Base-by-base conservation (phyloP, 768 basidiomycete species). In the Candolleomyces efflorescens region DNA sequence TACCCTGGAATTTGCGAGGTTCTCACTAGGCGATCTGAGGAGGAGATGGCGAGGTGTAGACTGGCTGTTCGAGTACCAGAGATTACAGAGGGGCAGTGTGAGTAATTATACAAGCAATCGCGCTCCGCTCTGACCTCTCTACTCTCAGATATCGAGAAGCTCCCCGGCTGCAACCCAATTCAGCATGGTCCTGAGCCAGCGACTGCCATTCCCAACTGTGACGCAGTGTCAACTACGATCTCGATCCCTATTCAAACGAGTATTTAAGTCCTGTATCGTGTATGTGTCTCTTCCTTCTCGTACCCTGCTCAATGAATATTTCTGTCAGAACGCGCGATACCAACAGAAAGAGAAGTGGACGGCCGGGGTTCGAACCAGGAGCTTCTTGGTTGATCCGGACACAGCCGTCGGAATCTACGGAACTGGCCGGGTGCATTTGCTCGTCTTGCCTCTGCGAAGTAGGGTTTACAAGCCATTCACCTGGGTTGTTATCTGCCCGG, bases 51-150 rank as follows among this genome's bases (percentile, higher is more conserved):
- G 26, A 36, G 26, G 18, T 59, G 58, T 36, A 36, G 22, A n/a
- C 43, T 36, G 27, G 26, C 45, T 3, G 24, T 39, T 12, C 23
- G 32, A 10, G 58, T 59, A 5, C 39, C 17, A 4, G 58, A 59
- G 39, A 36, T 54, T 27, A 59, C 58, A n/a, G 58, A 59, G 39
- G 58, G 53, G 18, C 26, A 37, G 39, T 59, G 58, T 59, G 36
- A 36, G 58, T 41, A 1, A 37, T 17, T 7, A 0, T 53, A 41
- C n/a, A 10, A 11, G 17, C 17, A 20, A 3, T 18, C n/a, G n/a
- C n/a, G 36, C 24, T 11, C 12, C 1, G 18, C 17, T 18, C 22
- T 26, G 46, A 20, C 43, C 10, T 22, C 15, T 11, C 36, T 18
- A 9, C 15, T 36, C 18, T 26, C n/a, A 53, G 51, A 53, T 23